Base-by-base conservation (phyloP, 441 rosid species). In the Viola pubescens region DNA sequence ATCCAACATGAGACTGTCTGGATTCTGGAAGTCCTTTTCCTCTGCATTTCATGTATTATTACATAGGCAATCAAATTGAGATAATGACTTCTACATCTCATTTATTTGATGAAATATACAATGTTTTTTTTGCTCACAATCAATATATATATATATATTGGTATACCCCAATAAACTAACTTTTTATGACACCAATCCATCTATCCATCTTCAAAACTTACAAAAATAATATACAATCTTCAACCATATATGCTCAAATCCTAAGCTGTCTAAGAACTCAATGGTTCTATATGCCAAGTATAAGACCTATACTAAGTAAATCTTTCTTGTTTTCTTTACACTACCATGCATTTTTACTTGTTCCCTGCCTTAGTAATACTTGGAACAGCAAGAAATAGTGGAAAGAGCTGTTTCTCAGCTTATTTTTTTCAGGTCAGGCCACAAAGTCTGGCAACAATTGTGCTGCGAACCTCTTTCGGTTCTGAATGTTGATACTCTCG, bases 381-480 rank as follows among this genome's bases (percentile, higher is more conserved):
- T 65, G 72, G 66, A 76, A 65, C 69, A 59, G 64, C 69, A 69
- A 65, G 71, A 64, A 63, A 67, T 67, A 65, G 76, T 68, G 76
- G 59, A 66, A 73, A 65, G 66, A 64, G 58, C 7, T 52, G 48
- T 54, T 51, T 44, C 59, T 7, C n/a, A 39, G 26, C 46, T 9
- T 47, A 38, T 0, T 6, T 50, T 12, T 52, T 39, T 16, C 34
- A 26, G 34, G 51, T 81, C 80, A 92, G 63, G 97, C 81, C 63
- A 92, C 97, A 53, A 89, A 92, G 77, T 92, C 98, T 4, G 83
- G 96, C 74, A 92, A 76, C 68, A 87, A 68, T 64, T 81, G 98
- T 5, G 95, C 96, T 11, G 84, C 89, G 57, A 85, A 92, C 81
- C 97, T 78, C 84, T 86, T 92, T 59, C 89, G 65, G 79, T 77